Base-by-base conservation (phyloP, 2,329 filamentous ascomycete genomes). In the Penicillium brasilianum region DNA sequence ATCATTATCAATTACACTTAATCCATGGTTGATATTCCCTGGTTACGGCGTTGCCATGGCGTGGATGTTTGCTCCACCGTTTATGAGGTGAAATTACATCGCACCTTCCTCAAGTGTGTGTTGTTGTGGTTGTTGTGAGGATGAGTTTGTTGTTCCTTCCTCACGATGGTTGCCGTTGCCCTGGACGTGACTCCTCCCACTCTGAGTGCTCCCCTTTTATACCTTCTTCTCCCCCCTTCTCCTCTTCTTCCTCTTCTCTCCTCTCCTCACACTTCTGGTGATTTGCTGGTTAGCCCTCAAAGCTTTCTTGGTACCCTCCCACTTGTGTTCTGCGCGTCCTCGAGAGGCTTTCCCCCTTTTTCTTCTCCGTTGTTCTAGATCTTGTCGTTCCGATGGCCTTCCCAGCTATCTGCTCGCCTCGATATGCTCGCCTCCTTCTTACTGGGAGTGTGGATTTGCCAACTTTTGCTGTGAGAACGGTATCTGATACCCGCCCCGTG, bases 381-480 rank as follows among this genome's bases (percentile, higher is more conserved):
- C 13, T 14, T 28, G 52, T 20, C 39, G 22, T 46, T 25, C 13
- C 52, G 39, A 54, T 54, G 52, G 36, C 52, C 36, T 20, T 30
- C 28, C 52, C 37, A 41, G 37, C 37, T 32, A 18, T 54, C 36
- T 54, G 52, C 37, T 54, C 52, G 9, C 52, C 52, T 28, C 52
- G 52, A 22, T 54, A 22, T 22, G 52, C 52, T 22, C 51, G 51
- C 16, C 51, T 54, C 22, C 51, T 54, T 28, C 51, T 54, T 10
- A 20, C 37, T 32, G 51, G 51, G 25, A 54, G 1, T 30, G 37
- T 20, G 14, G 22, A 41, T 18, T 8, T 30, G 37, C 37, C 51
- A 14, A 39, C 34, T 28, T 22, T 39, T 20, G 32, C 32, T 8
- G 7, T 32, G 48, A 34, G 7, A 2, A 51, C 10, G 30, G 30